These are phyloP conservation scores for Aegle marmelos DNA, from an alignment of 345 rosid species.

Conservation along the genomic window DNA sequence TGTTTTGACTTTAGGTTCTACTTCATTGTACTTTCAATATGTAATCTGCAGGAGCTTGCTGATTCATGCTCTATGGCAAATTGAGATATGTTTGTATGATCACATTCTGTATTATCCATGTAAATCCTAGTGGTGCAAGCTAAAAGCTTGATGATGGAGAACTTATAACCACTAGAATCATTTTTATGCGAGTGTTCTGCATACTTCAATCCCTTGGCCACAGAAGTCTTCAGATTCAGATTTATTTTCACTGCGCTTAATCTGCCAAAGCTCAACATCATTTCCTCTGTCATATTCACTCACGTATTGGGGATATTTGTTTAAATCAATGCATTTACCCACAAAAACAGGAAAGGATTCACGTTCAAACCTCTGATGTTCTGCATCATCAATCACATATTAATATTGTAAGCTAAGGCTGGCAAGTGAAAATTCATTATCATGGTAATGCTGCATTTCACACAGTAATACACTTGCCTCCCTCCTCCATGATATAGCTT, in stretches of 20 bases:
- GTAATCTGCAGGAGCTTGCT: constrained; percentile 14
- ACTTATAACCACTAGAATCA: background rate
- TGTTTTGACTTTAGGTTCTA: background rate
- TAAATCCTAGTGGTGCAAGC: background rate
- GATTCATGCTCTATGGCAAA: constrained; percentile 32
- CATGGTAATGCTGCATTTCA: background rate
- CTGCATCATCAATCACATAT: constrained; percentile 29
- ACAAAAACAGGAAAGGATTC: constrained; percentile 35
- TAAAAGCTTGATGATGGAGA: background rate
- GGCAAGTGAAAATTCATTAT: background rate
- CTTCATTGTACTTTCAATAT: background rate
- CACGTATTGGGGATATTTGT: constrained; percentile 55
- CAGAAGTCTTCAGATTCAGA: background rate
- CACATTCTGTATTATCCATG: constrained; percentile 30
- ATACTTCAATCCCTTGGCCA: background rate
- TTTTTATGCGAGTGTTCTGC: background rate
- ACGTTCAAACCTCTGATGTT: constrained; percentile 8
- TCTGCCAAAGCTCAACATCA: constrained; percentile 86
- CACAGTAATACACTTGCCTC: constrained; percentile 29
- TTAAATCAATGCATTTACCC: constrained; percentile 53
- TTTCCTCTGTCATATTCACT: constrained; percentile 60
- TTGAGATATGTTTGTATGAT: constrained; percentile 46
- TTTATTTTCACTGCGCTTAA: constrained; percentile 31
- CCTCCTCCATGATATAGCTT: constrained; percentile 47
- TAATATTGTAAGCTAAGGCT: background rate